A percentile compares a stretch with the other conserved stretches of the same genome.
phyloP scores from a whole-genome alignment of 2,329 filamentous ascomycete species.

The Alternaria sp. region DNA sequence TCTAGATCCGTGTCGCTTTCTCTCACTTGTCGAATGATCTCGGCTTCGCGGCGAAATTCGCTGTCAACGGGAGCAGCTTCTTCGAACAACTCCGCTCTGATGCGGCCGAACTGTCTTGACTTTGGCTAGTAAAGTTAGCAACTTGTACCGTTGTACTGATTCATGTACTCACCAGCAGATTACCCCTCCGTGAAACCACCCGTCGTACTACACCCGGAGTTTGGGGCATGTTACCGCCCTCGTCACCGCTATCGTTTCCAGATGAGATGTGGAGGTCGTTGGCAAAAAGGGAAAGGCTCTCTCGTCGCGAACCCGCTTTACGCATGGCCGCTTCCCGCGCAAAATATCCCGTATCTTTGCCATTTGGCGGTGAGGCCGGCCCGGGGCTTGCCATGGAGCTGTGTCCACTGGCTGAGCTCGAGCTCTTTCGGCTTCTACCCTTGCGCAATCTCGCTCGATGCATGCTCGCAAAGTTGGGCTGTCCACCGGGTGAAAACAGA shows the following conservation, averaged over 20 bases:
- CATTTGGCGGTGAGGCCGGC: conserved; percentile 78
- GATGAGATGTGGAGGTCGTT: conserved; percentile 84
- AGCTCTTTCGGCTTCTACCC: conserved; percentile 70
- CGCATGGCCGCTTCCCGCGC: conserved; percentile 59
- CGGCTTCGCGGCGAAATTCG: conserved; percentile 88
- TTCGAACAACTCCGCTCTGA: conserved; percentile 87
- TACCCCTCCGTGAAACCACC: conserved; percentile 85
- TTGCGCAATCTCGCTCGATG: conserved; percentile 67
- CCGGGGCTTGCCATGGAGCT: conserved; percentile 73
- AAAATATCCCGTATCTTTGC: conserved; percentile 64
- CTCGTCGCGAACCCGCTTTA: conserved; percentile 69
- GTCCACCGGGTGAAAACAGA: conserved; percentile 70
- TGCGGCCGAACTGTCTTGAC: conserved; percentile 93
- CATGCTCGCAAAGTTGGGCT: conserved; percentile 82
- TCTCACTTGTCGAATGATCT: conserved; percentile 93
- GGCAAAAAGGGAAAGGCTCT: conserved; percentile 90
- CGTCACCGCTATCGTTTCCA: conserved; percentile 81
- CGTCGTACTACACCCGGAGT: conserved; percentile 81
- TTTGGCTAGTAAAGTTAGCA: conserved; percentile 72
- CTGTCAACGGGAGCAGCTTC: conserved; percentile 87
- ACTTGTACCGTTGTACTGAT: background rate
- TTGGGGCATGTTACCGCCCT: conserved; percentile 57
- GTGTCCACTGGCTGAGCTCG: conserved; percentile 73
- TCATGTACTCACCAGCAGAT: conserved; percentile 74
- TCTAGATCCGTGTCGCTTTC: conserved; percentile 78